phyloP scores from a whole-genome alignment of 352 stramenopile species.

The Pythium vanterpoolii region DNA sequence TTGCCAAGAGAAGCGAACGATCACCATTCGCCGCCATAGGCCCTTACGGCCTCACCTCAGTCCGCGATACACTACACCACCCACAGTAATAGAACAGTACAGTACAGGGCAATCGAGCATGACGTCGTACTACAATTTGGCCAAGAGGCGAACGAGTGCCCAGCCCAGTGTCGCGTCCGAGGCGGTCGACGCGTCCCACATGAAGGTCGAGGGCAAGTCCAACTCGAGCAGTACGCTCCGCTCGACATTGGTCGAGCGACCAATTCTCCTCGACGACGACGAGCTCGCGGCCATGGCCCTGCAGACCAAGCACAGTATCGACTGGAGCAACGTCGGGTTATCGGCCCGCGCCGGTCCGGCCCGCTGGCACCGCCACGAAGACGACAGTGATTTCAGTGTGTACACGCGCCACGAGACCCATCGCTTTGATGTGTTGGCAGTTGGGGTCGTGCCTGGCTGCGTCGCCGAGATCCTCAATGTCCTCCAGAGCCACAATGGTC shows the following conservation, averaged over 20 bases:
- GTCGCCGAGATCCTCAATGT: slow-evolving; percentile 9
- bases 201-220: background rate
- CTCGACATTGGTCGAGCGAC: background rate
- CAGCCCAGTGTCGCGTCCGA: slow-evolving; percentile 4
- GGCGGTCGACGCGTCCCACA: background rate
- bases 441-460: slow-evolving; percentile 9
- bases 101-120: no score
- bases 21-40: no score
- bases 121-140: no score
- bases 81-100: no score
- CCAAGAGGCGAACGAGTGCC: no score
- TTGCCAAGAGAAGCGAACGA: no score
- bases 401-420: slow-evolving; percentile 9
- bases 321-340: background rate
- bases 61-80: no score
- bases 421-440: slow-evolving; percentile 6
- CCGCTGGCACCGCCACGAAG: background rate
- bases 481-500: background rate
- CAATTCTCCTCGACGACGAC: background rate
- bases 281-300: background rate
- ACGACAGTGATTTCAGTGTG: background rate
- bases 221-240: background rate
- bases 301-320: background rate
- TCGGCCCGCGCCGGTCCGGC: background rate
- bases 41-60: no score